Evolutionary conservation across 2,329 filamentous ascomycete genomes (phyloP).

Genomic region (Aspergillus fumigatiaffinis): DNA sequence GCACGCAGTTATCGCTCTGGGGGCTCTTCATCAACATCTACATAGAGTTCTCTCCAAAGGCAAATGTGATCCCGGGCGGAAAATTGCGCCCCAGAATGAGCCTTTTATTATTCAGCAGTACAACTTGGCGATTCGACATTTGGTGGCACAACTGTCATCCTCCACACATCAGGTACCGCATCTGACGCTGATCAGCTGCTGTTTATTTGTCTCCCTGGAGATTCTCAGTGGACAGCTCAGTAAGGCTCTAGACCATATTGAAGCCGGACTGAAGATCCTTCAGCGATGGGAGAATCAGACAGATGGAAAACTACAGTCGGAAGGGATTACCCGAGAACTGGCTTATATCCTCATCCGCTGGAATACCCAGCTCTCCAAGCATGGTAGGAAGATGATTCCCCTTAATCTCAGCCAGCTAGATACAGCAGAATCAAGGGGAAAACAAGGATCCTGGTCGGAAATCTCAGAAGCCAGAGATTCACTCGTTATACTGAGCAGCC

Average conservation of each 20-base stretch:
- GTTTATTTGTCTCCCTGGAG: conserved; percentile 21
- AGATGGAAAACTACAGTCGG: background rate
- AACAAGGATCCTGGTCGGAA: background rate
- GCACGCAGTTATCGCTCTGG: conserved; percentile 50
- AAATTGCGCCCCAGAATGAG: background rate
- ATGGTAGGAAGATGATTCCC: background rate
- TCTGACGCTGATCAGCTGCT: conserved; percentile 16
- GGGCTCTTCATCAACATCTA: conserved; percentile 42
- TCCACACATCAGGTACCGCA: conserved; percentile 1
- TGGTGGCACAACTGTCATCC: conserved; percentile 29
- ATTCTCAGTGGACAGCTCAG: conserved; percentile 14
- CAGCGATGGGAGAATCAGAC: background rate
- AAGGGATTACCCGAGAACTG: background rate
- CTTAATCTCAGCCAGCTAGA: background rate
- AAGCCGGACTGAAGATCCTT: conserved; percentile 19
- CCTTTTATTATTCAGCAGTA: conserved; percentile 45
- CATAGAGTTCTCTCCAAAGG: background rate
- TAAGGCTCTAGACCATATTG: conserved; percentile 18
- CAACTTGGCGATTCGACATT: conserved; percentile 43
- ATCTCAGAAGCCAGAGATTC: background rate
- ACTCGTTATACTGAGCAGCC: background rate
- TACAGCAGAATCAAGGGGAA: background rate
- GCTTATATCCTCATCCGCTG: conserved; percentile 6
- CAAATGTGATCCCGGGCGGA: background rate
- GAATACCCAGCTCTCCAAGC: background rate